phyloP scores from a whole-genome alignment of 768 basidiomycete genomes.

The Russula brevipes region DNA sequence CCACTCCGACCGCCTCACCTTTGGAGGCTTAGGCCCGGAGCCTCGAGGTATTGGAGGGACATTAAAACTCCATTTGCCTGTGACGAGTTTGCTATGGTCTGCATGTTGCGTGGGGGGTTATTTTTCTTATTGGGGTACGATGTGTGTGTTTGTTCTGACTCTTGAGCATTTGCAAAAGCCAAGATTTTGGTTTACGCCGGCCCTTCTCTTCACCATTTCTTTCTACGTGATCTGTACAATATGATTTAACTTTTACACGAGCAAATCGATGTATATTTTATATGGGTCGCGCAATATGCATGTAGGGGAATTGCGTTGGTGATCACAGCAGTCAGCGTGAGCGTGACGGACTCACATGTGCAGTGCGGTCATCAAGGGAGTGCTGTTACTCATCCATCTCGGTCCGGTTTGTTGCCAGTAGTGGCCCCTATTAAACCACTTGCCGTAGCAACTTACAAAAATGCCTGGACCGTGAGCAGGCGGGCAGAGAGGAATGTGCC shows the following conservation, averaged over 20 bases:
- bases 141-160: neutral
- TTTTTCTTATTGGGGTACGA: neutral
- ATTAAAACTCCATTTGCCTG: neutral
- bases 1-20: too few relatives aligned
- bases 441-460: neutral
- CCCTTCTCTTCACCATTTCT: neutral
- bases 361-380: too few relatives aligned
- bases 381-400: too few relatives aligned
- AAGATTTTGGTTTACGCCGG: neutral
- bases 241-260: neutral
- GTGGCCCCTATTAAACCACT: neutral
- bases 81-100: too few relatives aligned
- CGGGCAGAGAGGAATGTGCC: neutral
- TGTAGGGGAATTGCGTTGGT: neutral
- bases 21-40: too few relatives aligned
- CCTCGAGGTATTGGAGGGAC: neutral
- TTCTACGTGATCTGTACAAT: conserved; percentile 2
- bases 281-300: neutral
- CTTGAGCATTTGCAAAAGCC: neutral
- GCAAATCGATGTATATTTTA: neutral
- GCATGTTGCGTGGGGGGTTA: neutral
- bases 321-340: neutral
- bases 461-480: neutral
- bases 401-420: neutral
- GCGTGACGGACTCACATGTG: too few relatives aligned